Base-by-base conservation (phyloP, 2,329 filamentous ascomycete species). In the Aspergillus candidus region DNA sequence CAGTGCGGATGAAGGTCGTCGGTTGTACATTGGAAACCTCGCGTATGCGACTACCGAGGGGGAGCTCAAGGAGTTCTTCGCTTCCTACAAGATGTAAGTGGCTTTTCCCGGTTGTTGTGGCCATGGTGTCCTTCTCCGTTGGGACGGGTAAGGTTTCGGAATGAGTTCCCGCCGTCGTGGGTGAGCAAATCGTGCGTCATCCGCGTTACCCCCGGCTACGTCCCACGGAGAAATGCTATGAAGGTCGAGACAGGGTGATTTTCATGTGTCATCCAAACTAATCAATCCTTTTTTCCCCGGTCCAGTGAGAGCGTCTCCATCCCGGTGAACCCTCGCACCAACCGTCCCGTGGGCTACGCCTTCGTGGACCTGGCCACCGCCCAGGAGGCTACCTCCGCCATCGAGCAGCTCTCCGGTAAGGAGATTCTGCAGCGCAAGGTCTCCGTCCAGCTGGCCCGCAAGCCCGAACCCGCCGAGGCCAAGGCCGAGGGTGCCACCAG, bases 31-130 rank as follows among this genome's bases (percentile, higher is more conserved):
- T 79, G 93, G 93, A 80, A 98, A 98, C 81, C 87, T 98, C 83
- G 93, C 93, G 67, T 98, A 98, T 74, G 90, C 91, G 84, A 97
- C 93, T 84, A 95, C 89, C 73, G 93, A 97, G 87, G 93, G 87
- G 85, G 89, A 96, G 84, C 88, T 98, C 82, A 95, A 94, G 81
- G 87, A 93, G 65, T 98, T 98, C 82, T 98, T 98, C 86, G 91
- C 93, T 81, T 87, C 84, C 74, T 97, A 95, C 81, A 86, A 93
- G 79, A 88, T 98, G 93, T 98, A 82, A 81, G 91, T 87, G 34
- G 22, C 6, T 10, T 1, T 39, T 31, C 40, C 34, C 18, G 18
- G 18, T 17, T 29, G 22, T 41, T 36, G 32, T 41, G 30, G 18
- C 35, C 14, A 27, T 27, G 22, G 22, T 27, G 22, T 27, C 22